These are phyloP conservation scores for Metschnikowia matae DNA, from an alignment of 805 yeast species.

Conservation along the genomic window DNA sequence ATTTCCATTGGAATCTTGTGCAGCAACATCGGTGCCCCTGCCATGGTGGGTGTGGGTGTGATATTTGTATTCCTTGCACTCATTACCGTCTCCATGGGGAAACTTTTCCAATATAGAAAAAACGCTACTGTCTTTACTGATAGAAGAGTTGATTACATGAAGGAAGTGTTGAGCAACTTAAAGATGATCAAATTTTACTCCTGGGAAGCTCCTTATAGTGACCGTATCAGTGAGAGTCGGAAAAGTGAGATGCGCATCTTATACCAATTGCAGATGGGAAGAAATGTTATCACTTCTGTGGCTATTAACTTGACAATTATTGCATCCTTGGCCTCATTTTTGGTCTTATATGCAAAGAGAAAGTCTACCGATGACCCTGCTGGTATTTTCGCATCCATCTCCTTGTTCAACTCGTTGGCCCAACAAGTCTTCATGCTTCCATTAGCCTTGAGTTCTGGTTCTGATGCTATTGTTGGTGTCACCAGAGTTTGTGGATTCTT, in stretches of 20 bases:
- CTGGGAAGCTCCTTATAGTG: conserved; percentile 81
- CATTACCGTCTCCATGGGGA: conserved; percentile 45
- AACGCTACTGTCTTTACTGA: conserved; percentile 68
- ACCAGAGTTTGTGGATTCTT: conserved; percentile 53
- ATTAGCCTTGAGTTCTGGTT: conserved; percentile 60
- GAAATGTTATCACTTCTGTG: conserved; percentile 55
- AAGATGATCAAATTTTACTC: conserved; percentile 83
- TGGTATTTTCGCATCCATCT: conserved; percentile 62
- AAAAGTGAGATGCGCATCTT: conserved; percentile 57
- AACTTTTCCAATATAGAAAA: conserved; percentile 52
- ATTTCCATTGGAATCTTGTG: conserved; percentile 63
- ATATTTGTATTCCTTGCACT: conserved; percentile 47
- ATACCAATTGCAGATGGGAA: conserved; percentile 57
- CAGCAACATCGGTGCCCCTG: conserved; percentile 65
- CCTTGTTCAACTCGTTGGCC: conserved; percentile 60
- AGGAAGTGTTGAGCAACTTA: conserved; percentile 74
- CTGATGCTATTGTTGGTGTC: conserved; percentile 64
- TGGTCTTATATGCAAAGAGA: conserved; percentile 32
- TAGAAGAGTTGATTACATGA: conserved; percentile 65
- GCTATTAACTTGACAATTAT: conserved; percentile 66
- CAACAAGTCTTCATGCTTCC: conserved; percentile 67
- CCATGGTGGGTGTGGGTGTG: conserved; percentile 65
- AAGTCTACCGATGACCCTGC: conserved; percentile 46
- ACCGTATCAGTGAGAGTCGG: conserved; percentile 53
- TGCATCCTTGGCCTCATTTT: conserved; percentile 58